Evolutionary conservation across 176 grass and related monocot genomes (phyloP).

Genomic region (Triticum monococcum): DNA sequence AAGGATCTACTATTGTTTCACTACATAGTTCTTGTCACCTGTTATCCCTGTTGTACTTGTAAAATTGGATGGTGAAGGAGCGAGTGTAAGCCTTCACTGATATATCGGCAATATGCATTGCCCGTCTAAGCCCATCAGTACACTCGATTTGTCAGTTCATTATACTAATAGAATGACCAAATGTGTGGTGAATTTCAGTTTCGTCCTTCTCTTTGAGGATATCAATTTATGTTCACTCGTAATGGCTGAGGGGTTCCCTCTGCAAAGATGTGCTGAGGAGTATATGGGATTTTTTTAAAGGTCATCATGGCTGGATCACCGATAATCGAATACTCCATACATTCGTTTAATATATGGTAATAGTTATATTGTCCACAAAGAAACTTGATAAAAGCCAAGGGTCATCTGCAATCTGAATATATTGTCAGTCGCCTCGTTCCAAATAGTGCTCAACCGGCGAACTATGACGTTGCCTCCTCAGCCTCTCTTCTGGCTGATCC

Average conservation of each 20-base stretch:
- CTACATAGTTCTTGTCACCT: background rate
- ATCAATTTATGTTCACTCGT: background rate
- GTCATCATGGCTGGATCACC: too few species aligned
- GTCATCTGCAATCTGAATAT: too few species aligned
- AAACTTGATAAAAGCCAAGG: too few species aligned
- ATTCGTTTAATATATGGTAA: too few species aligned
- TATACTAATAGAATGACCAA: background rate
- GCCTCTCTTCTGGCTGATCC: too few species aligned
- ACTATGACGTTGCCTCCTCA: too few species aligned
- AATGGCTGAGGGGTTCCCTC: background rate
- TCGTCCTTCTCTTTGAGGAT: background rate
- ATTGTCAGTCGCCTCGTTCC: too few species aligned
- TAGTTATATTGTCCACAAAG: too few species aligned
- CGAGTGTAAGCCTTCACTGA: background rate
- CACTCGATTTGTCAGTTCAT: background rate
- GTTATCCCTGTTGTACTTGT: conserved; percentile 3
- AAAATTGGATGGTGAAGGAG: conserved; percentile 16
- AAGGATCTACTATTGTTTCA: background rate
- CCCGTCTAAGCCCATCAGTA: background rate
- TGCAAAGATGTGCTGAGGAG: background rate
- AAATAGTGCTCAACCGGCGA: too few species aligned
- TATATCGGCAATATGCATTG: background rate
- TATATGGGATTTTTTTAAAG: background rate
- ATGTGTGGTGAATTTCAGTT: background rate
- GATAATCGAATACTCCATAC: too few species aligned